Conservation (phyloP, 306 rosid genomes). For the Prunus dulcis region DNA sequence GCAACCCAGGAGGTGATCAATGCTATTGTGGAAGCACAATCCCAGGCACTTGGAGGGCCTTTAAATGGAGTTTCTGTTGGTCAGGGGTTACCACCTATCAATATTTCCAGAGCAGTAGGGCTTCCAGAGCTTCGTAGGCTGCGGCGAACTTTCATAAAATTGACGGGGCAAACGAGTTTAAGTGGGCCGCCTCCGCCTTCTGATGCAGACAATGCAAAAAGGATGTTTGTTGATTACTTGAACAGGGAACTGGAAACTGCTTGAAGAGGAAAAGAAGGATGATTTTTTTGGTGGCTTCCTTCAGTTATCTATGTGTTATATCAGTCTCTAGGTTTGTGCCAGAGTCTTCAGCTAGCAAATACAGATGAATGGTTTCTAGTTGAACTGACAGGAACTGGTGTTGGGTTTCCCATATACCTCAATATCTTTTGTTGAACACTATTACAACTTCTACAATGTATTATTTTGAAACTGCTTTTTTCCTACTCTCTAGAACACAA, state of each 20-base stretch:
- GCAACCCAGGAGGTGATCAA: conserved; percentile 81
- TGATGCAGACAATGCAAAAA: conserved; percentile 81
- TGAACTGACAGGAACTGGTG: background rate
- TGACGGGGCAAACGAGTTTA: conserved; percentile 92
- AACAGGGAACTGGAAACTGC: conserved; percentile 80
- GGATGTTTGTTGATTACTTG: conserved; percentile 94
- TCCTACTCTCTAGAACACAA: background rate
- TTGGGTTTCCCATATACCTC: background rate
- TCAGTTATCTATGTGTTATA: background rate
- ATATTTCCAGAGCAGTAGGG: conserved; percentile 62
- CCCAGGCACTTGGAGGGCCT: conserved; percentile 80
- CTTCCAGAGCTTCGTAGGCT: conserved; percentile 87
- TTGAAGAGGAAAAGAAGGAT: conserved; percentile 30
- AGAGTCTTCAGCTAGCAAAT: background rate
- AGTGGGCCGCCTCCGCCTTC: conserved; percentile 89
- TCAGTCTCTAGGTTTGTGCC: background rate
- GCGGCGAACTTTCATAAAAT: conserved; percentile 72
- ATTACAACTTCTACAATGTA: background rate
- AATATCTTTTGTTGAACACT: background rate
- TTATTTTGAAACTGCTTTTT: background rate
- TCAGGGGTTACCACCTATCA: conserved; percentile 60
- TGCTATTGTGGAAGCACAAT: conserved; percentile 83
- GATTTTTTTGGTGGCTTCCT: background rate
- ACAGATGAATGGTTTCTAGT: background rate
- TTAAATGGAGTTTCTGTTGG: conserved; percentile 65